Evolutionary conservation across 495 filamentous ascomycete species (phyloP), one percentile per base, ranked within the genome.

Genomic region (Parathielavia appendiculata): DNA sequence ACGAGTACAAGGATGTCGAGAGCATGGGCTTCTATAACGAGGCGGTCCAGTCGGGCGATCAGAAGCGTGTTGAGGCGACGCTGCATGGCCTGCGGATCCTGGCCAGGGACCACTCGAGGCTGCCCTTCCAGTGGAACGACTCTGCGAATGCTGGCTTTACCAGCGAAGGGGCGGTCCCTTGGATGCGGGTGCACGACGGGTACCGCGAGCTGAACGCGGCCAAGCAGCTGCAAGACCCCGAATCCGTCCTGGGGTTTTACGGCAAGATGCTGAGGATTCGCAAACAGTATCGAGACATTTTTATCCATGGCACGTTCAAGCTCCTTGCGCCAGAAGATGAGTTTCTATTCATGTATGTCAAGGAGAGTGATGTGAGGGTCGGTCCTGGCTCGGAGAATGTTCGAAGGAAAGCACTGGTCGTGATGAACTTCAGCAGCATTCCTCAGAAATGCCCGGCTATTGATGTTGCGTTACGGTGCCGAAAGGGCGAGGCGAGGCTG

Each of bases 1-100:
- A 81, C 16, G 81, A 88, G 60, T 88, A 86, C 66, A 83, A 83
- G 61, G 86, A 89, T 58, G 75, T 87, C 36, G 85, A 86, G 58
- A 80, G 77, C 49, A 64, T 80, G 1, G 84, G 82, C 51, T 83
- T 83, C 54, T 85, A 81, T 74, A 63, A 78, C 12, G 68, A 76
- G 70, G 69, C 62, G 0, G 59, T 47, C 11, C 50, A 56, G 30
- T 57, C 64, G 1, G 36, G 51, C 4, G 65, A 73, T 43, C 54
- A 53, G n/a, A 65, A 67, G 14, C 68, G 63, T 6, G 57, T 83
- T 14, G 69, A 64, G 39, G 64, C 69, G 1, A 76, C 71, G 0
- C 65, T 75, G 51, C 56, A 69, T 13, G 64, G 73, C 0, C 40
- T 85, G 35, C 71, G 77, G 53, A 68, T 75, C 32, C 71, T 78